Percentiles rank a stretch among this genome's conserved stretches.
Conservation (phyloP, 1,284 basidiomycete species). For the Bondarzewia mesenterica region DNA sequence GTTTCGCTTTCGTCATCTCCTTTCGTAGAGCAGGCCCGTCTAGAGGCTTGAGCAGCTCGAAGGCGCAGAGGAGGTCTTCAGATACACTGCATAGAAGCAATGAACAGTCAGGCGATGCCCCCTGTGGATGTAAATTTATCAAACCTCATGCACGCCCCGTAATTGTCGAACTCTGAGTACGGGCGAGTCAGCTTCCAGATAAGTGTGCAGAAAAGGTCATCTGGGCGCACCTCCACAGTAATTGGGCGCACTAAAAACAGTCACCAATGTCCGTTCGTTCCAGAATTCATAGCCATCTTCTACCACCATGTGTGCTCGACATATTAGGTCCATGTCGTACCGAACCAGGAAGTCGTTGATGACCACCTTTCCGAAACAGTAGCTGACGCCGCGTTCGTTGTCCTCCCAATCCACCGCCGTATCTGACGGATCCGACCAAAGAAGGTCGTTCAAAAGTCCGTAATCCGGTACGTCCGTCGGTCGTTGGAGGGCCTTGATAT, state of each 20-base stretch:
- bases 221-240: conserved; percentile 84
- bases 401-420: conserved; percentile 99
- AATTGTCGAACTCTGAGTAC: conserved; percentile 87
- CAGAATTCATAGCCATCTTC: conserved; percentile 99
- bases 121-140: conserved; percentile 11
- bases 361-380: conserved; percentile 97
- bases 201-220: conserved; percentile 6
- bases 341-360: conserved; percentile 93
- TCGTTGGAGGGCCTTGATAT: conserved; percentile 96
- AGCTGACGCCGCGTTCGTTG: conserved; percentile 99
- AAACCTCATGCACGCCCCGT: conserved; percentile 90
- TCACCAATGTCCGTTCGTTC: conserved; percentile 97
- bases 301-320: conserved; percentile 99
- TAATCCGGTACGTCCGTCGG: conserved; percentile 99
- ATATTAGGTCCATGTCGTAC: conserved; percentile 98
- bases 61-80: conserved; percentile 95
- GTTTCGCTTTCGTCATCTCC: conserved; percentile 98
- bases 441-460: conserved; percentile 92
- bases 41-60: conserved; percentile 94
- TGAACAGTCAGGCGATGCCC: conserved; percentile 6
- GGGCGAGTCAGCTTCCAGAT: conserved; percentile 11
- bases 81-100: conserved; percentile 64
- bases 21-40: conserved; percentile 94
- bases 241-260: conserved; percentile 97
- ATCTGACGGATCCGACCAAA: conserved; percentile 99